Base-by-base conservation (phyloP, 1,284 basidiomycete genomes). In the Apiotrichum montevideense region DNA sequence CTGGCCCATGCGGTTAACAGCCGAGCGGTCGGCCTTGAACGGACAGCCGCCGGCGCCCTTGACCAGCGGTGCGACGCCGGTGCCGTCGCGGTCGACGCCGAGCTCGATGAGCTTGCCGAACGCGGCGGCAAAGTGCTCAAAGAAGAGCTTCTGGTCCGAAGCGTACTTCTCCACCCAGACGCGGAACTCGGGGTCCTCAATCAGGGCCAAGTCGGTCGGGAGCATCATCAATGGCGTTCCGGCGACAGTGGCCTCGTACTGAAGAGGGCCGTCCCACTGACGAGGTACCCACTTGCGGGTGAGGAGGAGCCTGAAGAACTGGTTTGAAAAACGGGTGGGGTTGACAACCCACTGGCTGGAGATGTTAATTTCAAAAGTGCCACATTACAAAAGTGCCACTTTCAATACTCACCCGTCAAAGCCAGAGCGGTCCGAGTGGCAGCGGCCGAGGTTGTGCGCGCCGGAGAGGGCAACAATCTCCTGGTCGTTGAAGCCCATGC, bases 381-480 rank as follows among this genome's bases (percentile, higher is more conserved):
- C 14, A 35, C 43, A 48, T 32, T 13, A 33, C 14, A 32, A 13
- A 41, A 35, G 21, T 39, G 37, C 37, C 37, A 39, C 41, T 42
- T 42, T 6, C 8, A 42, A 7, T 49, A 66, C 71, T 59, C 56
- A 74, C 69, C 78, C 78, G 40, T 79, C 76, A 51, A 78, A 80
- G 13, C 80, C 79, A 46, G 70, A 74, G 55, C 80, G 71, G 63
- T 80, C 79, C 8, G 74, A 50, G 65, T 80, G 79, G 62, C 79
- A 79, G 53, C 79, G 69, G 51, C 74, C 81, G 21, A 83, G 69
- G 54, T 77, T 77, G 69, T 83, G 81, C 6, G 81, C 81, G 4
- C 82, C 81, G 13, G 75, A 78, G 4, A 83, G 75, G 1, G 81
- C 81, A 10, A 83, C 81, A 34, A 82, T 81, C 70, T 83, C 82